Evolutionary conservation across 2,329 filamentous ascomycete genomes (phyloP).

Genomic region (Colletotrichum tropicicola): DNA sequence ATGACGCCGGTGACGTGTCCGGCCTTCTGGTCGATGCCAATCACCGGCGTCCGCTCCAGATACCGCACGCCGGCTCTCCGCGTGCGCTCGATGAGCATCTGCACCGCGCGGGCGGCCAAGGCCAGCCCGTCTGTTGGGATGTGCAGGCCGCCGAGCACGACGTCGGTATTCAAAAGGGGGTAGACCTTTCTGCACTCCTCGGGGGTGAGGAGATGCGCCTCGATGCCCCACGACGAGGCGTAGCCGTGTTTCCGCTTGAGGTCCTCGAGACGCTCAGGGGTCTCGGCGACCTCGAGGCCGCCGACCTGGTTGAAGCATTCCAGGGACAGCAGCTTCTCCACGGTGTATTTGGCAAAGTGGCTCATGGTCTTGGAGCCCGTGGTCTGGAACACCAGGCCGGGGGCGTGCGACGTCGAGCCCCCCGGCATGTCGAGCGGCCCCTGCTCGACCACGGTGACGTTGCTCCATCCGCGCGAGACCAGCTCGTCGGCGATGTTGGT

Average conservation of each 20-base stretch:
- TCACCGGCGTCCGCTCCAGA: constrained; percentile 64
- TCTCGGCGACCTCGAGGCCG: constrained; percentile 70
- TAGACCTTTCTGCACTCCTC: constrained; percentile 64
- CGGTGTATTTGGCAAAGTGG: constrained; percentile 67
- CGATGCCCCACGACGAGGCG: constrained; percentile 68
- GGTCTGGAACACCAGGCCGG: constrained; percentile 71
- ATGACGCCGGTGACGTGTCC: constrained; percentile 64
- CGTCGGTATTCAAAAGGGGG: constrained; percentile 60
- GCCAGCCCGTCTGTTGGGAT: constrained; percentile 70
- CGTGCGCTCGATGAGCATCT: constrained; percentile 67
- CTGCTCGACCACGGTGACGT: constrained; percentile 73
- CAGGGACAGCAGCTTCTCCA: constrained; percentile 66
- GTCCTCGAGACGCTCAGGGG: constrained; percentile 65
- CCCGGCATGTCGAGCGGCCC: constrained; percentile 70
- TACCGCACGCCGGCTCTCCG: constrained; percentile 66
- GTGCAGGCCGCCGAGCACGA: constrained; percentile 66
- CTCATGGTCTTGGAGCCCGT: constrained; percentile 67
- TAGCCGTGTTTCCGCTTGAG: constrained; percentile 71
- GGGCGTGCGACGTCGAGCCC: constrained; percentile 72
- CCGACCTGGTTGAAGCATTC: constrained; percentile 72
- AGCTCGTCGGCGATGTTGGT: constrained; percentile 72
- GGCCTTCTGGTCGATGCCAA: constrained; percentile 59
- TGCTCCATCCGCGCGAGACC: constrained; percentile 66
- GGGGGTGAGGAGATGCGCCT: constrained; percentile 58
- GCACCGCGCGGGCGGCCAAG: constrained; percentile 67